Base-by-base conservation (phyloP, 352 stramenopile genomes). In the Phytophthora aleatoria region DNA sequence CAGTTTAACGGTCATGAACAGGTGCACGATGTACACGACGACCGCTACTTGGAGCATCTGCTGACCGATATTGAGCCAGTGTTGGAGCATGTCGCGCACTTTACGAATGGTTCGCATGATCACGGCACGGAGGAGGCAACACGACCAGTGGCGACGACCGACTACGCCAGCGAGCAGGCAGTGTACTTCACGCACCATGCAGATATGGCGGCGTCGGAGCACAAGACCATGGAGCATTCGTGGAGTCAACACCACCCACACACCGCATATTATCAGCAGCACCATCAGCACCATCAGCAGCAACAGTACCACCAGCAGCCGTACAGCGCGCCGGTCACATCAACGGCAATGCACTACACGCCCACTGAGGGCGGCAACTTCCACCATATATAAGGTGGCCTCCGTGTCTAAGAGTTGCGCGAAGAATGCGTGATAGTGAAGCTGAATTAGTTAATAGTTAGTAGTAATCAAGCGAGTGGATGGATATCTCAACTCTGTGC, bases 61-160 rank as follows among this genome's bases (percentile, higher is more conserved):
- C 70, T 86, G 20, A 64, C 69, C 13, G 76, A 85, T 43, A 83
- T 85, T 35, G 76, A 85, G 41, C 75, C 69, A 3, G 67, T 86
- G 61, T 49, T 85, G 41, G 76, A 85, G 45, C 69, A 81, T 50
- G 74, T 85, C 27, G 76, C 73, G 10, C 74, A 76, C 62, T 85
- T 85, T 49, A 73, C 76, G 43, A 79, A 69, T 44, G 57, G 60
- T 13, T 52, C 44, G 20, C 62, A 61, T 39, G 42, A 24, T 10
- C 47, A 60, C 15, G 24, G 11, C 3, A 41, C 39, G 20, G 50
- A 62, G 36, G 53, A 55, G 9, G 38, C 31, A 15, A 67, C 61
- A 42, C 54, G 60, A 33, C 65, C 65, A 27, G 59, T 70, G 12
- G 43, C 61, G 5, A 64, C 60, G 31, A 65, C 63, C 5, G 66